Conservation (phyloP, 441 rosid species). For the Euphorbia celastroides region DNA sequence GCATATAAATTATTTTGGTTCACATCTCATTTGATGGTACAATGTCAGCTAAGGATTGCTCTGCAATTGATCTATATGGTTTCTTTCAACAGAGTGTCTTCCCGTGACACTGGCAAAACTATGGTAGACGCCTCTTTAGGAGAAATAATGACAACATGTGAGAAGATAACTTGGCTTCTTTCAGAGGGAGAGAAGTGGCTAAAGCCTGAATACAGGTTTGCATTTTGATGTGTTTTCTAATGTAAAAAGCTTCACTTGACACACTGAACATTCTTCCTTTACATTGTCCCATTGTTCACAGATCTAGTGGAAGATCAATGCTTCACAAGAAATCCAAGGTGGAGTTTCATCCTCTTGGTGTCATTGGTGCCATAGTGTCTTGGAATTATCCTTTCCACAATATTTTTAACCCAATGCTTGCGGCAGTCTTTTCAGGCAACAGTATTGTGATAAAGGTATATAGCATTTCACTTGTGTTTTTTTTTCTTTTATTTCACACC, state of each 20-base stretch:
- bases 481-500: neutral
- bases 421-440: slow-evolving; percentile 95
- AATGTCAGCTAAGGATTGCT: slow-evolving; percentile 3
- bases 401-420: slow-evolving; percentile 94
- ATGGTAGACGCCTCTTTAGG: slow-evolving; percentile 99
- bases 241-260: neutral
- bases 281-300: slow-evolving; percentile 24
- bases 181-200: slow-evolving; percentile 98
- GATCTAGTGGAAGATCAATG: slow-evolving; percentile 97
- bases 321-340: slow-evolving; percentile 85
- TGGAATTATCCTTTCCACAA: slow-evolving; percentile 99
- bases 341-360: slow-evolving; percentile 94
- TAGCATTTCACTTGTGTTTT: neutral
- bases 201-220: slow-evolving; percentile 85
- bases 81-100: slow-evolving; percentile 61
- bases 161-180: slow-evolving; percentile 98
- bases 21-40: slow-evolving; percentile 7
- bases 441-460: slow-evolving; percentile 85
- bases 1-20: neutral
- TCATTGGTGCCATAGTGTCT: slow-evolving; percentile 94
- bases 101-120: slow-evolving; percentile 98
- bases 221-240: neutral
- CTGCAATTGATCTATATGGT: slow-evolving; percentile 12
- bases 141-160: slow-evolving; percentile 99
- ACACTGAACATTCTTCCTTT: neutral